These are phyloP conservation scores for Ogataea glucozyma DNA, from an alignment of 805 yeast species.

Conservation along the genomic window DNA sequence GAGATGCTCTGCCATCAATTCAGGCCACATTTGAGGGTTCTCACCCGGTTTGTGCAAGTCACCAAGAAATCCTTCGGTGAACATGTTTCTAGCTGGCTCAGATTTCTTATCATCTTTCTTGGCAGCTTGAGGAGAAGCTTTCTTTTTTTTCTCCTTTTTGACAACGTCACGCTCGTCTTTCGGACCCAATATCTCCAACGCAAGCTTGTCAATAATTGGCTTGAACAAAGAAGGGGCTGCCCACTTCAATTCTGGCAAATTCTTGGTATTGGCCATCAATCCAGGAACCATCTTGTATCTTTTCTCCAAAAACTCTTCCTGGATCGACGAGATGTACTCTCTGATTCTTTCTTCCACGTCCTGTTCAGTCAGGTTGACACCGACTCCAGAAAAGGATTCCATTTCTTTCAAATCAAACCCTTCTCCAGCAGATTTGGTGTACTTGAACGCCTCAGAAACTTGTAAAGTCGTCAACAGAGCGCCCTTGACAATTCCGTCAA, in stretches of 20 bases:
- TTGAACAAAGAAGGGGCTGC: constrained; percentile 87
- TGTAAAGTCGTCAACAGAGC: constrained; percentile 69
- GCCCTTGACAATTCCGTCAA: constrained; percentile 62
- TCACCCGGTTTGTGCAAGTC: constrained; percentile 94
- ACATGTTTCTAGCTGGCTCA: constrained; percentile 68
- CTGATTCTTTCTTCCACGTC: constrained; percentile 61
- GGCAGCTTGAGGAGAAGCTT: constrained; percentile 30
- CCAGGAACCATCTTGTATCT: constrained; percentile 81
- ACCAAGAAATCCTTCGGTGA: constrained; percentile 92
- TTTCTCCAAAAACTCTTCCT: constrained; percentile 60
- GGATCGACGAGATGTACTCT: constrained; percentile 59
- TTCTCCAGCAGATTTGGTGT: constrained; percentile 54
- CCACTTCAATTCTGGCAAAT: constrained; percentile 79
- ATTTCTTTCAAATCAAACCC: constrained; percentile 50
- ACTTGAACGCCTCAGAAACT: constrained; percentile 77
- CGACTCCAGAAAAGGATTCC: constrained; percentile 77
- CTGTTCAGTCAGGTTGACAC: constrained; percentile 66
- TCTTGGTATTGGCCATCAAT: constrained; percentile 74
- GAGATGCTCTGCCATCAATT: constrained; percentile 78
- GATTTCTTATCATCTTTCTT: constrained; percentile 25
- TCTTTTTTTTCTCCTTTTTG: constrained; percentile 72
- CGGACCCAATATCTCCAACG: constrained; percentile 80
- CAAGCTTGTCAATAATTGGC: constrained; percentile 78
- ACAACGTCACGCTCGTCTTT: constrained; percentile 91
- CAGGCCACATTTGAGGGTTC: constrained; percentile 88